Percentiles rank a stretch among this genome's conserved stretches.
These are phyloP conservation scores for Trichoderma breve DNA, from an alignment of 2,329 filamentous ascomycete species.

Conservation along the genomic window DNA sequence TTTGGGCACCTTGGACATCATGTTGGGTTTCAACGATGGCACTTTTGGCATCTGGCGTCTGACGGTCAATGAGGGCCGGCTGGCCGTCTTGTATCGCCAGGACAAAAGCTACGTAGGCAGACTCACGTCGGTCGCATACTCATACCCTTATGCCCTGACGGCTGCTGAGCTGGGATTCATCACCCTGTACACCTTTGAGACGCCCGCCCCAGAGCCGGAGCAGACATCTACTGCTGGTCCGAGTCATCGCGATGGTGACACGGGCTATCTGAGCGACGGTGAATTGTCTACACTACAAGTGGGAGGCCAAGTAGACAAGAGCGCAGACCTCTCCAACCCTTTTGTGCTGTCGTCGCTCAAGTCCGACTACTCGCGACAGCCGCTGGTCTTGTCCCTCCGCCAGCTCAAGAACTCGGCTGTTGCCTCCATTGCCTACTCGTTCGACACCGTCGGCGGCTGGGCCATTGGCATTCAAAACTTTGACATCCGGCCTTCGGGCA, in stretches of 20 bases:
- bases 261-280: background rate
- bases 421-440: constrained; percentile 84
- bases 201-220: constrained; percentile 7
- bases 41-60: constrained; percentile 69
- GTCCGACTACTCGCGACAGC: constrained; percentile 75
- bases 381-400: constrained; percentile 81
- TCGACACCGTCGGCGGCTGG: constrained; percentile 78
- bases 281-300: background rate
- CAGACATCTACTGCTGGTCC: background rate
- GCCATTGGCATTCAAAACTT: constrained; percentile 90
- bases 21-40: constrained; percentile 70
- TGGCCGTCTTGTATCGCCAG: constrained; percentile 58
- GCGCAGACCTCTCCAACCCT: constrained; percentile 27
- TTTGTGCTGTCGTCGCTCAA: constrained; percentile 71
- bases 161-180: constrained; percentile 73
- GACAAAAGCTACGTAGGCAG: constrained; percentile 61
- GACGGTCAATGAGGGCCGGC: constrained; percentile 40
- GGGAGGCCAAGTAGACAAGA: background rate
- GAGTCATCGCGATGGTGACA: background rate
- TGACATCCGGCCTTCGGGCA: constrained; percentile 51
- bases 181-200: constrained; percentile 69
- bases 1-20: constrained; percentile 53
- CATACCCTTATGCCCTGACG: constrained; percentile 73
- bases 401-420: constrained; percentile 61
- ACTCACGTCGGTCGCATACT: constrained; percentile 68